These are phyloP conservation scores for Backusella sp. DNA, from an alignment of 192 early-diverging fungal genomes.

Conservation along the genomic window DNA sequence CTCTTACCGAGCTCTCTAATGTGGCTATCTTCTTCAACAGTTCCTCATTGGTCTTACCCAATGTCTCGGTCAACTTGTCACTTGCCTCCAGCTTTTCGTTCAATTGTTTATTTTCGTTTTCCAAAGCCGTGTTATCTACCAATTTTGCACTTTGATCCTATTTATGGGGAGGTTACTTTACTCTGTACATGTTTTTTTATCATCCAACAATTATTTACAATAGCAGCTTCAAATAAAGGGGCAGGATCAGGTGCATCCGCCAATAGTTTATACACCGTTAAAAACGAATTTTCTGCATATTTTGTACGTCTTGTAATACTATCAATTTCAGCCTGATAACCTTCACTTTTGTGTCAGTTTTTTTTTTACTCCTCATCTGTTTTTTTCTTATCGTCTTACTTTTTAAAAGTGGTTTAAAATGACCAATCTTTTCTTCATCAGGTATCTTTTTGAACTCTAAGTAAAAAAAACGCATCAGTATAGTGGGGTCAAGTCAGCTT, in stretches of 20 bases:
- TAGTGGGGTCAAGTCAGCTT: background rate
- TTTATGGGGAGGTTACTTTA: background rate
- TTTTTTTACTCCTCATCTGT: background rate
- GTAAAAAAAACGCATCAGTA: background rate
- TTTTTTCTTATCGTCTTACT: constrained; percentile 29
- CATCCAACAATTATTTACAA: constrained; percentile 35
- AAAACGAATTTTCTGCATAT: constrained; percentile 77
- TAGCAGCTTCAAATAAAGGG: constrained; percentile 61
- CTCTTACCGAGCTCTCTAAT: constrained; percentile 55
- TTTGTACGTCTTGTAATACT: constrained; percentile 81
- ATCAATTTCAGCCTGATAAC: constrained; percentile 94
- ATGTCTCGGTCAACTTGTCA: constrained; percentile 43
- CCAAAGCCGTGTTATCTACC: constrained; percentile 43
- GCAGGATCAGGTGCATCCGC: constrained; percentile 84
- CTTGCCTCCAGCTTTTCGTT: constrained; percentile 50
- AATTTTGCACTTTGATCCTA: constrained; percentile 53
- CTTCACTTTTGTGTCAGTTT: constrained; percentile 18
- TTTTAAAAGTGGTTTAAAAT: constrained; percentile 78
- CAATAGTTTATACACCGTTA: constrained; percentile 77
- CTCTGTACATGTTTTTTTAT: background rate
- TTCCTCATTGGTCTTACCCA: constrained; percentile 47
- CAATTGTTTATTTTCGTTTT: constrained; percentile 55
- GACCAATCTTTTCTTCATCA: constrained; percentile 73
- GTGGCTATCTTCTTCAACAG: constrained; percentile 55
- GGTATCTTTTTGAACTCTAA: constrained; percentile 77